Conservation (phyloP, 352 stramenopile species). For the Achlya hypogyna region DNA sequence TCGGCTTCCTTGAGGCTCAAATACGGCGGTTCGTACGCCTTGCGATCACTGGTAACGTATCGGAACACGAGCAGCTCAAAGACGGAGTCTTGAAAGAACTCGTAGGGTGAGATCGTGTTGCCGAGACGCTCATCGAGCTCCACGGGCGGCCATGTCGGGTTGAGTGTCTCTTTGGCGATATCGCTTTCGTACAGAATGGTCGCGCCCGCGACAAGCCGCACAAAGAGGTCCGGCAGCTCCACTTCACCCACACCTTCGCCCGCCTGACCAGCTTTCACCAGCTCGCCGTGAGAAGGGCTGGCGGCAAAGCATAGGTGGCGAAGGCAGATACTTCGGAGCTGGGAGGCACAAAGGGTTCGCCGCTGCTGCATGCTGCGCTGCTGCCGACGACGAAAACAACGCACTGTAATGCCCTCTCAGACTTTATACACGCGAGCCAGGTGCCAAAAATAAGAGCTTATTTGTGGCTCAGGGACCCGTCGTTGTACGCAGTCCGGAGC, state of each 20-base stretch:
- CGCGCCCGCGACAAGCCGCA: neutral
- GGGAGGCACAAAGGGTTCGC: neutral
- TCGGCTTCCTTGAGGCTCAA: neutral
- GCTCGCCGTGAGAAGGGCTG: neutral
- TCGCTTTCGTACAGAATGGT: conserved; percentile 17
- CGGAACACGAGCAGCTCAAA: conserved; percentile 19
- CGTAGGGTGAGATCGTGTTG: conserved; percentile 5
- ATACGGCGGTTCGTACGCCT: neutral
- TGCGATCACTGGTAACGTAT: neutral
- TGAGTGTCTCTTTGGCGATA: conserved; percentile 13
- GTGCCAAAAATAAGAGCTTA: too few relatives aligned
- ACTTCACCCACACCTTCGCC: neutral
- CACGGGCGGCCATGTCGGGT: conserved; percentile 12
- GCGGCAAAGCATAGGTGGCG: neutral
- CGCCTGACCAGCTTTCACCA: neutral
- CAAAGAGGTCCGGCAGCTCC: conserved; percentile 14
- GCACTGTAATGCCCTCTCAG: neutral
- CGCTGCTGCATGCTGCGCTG: neutral
- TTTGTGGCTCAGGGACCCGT: too few relatives aligned
- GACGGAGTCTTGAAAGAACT: conserved; percentile 1
- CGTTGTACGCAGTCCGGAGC: too few relatives aligned
- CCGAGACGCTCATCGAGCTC: conserved; percentile 1
- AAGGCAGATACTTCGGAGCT: conserved; percentile 5
- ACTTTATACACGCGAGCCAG: neutral
- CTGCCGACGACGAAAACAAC: neutral